Evolutionary conservation across 352 stramenopile species (phyloP).

Genomic region (Thalassiosira tumida): DNA sequence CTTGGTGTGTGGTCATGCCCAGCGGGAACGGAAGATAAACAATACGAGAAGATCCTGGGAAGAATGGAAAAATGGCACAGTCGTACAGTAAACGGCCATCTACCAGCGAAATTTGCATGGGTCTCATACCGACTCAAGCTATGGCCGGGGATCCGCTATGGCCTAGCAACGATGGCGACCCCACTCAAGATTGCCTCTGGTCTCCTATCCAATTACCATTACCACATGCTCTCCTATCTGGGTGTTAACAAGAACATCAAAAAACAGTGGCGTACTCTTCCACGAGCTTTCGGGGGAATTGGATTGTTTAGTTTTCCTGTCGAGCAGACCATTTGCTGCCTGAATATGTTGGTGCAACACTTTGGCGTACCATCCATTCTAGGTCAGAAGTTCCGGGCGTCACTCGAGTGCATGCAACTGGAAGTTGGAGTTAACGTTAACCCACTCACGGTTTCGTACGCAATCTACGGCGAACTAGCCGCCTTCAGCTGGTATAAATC

Average conservation of each 20-base stretch:
- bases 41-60: slow-evolving; percentile 22
- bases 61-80: neutral
- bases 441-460: neutral
- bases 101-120: slow-evolving; percentile 14
- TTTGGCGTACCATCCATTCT: slow-evolving; percentile 12
- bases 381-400: neutral
- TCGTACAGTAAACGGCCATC: slow-evolving; percentile 28
- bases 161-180: slow-evolving; percentile 23
- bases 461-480: neutral
- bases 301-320: slow-evolving; percentile 28
- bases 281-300: slow-evolving; percentile 45
- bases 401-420: slow-evolving; percentile 17
- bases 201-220: neutral
- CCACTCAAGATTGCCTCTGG: neutral
- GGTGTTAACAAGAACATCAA: slow-evolving; percentile 59
- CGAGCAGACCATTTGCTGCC: slow-evolving; percentile 16
- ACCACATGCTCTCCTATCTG: slow-evolving; percentile 26
- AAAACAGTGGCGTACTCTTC: slow-evolving; percentile 30
- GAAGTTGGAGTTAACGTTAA: neutral
- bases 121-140: slow-evolving; percentile 20
- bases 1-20: slow-evolving; percentile 15
- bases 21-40: neutral
- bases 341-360: slow-evolving; percentile 69
- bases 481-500: slow-evolving; percentile 23
- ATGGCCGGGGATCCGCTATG: slow-evolving; percentile 20